A percentile compares a stretch with the other conserved stretches of the same genome.
Evolutionary conservation across 2,329 filamentous ascomycete genomes (phyloP).

Genomic region (Pseudofabraea citricarpa): DNA sequence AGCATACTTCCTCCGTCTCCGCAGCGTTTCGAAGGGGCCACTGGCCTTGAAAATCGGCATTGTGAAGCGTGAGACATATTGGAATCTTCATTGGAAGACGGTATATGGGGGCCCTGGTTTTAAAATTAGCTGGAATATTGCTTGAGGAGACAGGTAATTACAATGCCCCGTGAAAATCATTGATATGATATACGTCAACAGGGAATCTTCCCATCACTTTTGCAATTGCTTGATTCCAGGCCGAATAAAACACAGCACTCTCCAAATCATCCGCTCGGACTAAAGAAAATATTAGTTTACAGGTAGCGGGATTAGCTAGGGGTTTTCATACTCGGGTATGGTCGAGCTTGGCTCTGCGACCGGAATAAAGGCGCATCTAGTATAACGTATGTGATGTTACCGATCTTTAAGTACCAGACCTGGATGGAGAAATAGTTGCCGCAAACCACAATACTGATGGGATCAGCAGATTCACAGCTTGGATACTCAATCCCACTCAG

Average conservation of each 20-base stretch:
- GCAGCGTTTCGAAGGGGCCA: background rate
- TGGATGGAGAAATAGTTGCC: background rate
- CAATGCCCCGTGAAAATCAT: slow-evolving; percentile 1
- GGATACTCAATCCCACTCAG: background rate
- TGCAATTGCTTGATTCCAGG: slow-evolving; percentile 1
- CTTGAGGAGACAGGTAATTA: background rate
- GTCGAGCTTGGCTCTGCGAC: background rate
- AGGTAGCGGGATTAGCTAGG: background rate
- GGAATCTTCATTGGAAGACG: background rate
- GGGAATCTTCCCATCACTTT: slow-evolving; percentile 1
- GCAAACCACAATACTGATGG: background rate
- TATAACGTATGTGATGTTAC: background rate
- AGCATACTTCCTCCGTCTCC: background rate
- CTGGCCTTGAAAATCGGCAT: background rate
- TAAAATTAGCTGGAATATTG: background rate
- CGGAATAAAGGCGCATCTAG: background rate
- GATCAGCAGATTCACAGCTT: background rate
- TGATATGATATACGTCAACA: background rate
- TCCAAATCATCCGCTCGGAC: background rate
- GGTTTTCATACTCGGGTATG: background rate
- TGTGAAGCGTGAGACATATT: background rate
- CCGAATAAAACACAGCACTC: background rate
- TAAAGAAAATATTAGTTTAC: background rate
- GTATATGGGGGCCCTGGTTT: background rate
- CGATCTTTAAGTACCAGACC: background rate